phyloP scores from a whole-genome alignment of 495 filamentous ascomycete species.

The Aspergillus homomorphus region DNA sequence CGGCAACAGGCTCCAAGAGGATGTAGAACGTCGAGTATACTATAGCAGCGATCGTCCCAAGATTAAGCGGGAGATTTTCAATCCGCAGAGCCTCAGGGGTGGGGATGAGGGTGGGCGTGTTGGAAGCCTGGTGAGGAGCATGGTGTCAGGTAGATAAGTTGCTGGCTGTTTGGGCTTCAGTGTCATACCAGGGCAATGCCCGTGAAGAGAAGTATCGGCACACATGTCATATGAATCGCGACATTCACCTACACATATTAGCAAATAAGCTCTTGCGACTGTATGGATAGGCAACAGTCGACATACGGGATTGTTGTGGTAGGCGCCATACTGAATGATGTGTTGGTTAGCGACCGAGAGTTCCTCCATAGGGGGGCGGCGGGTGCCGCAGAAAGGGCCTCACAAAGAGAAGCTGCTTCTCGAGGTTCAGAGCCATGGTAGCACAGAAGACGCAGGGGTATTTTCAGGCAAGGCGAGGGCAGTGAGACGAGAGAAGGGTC shows the following conservation, averaged over 20 bases:
- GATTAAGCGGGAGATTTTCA: constrained; percentile 74
- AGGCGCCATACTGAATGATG: constrained; percentile 76
- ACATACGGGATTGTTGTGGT: constrained; percentile 79
- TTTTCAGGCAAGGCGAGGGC: neutral
- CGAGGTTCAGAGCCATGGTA: constrained; percentile 70
- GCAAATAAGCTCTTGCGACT: constrained; percentile 5
- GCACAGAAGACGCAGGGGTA: neutral
- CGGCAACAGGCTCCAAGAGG: constrained; percentile 90
- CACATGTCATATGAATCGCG: constrained; percentile 84
- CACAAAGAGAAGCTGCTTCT: constrained; percentile 78
- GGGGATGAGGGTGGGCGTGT: constrained; percentile 67
- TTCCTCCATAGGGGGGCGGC: neutral
- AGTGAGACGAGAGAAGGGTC: neutral
- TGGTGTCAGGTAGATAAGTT: constrained; percentile 12
- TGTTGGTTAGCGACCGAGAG: neutral
- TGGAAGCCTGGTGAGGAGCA: constrained; percentile 60
- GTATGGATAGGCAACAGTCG: neutral
- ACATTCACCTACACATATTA: constrained; percentile 64
- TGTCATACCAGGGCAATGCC: constrained; percentile 70
- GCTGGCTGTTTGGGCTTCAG: constrained; percentile 2
- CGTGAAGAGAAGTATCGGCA: constrained; percentile 79
- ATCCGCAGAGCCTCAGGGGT: constrained; percentile 67
- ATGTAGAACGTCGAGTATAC: constrained; percentile 79
- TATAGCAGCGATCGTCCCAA: constrained; percentile 70
- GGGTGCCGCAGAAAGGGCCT: constrained; percentile 27